Base-by-base conservation (phyloP, 129 eudicot species). In the Tagetes erecta region DNA sequence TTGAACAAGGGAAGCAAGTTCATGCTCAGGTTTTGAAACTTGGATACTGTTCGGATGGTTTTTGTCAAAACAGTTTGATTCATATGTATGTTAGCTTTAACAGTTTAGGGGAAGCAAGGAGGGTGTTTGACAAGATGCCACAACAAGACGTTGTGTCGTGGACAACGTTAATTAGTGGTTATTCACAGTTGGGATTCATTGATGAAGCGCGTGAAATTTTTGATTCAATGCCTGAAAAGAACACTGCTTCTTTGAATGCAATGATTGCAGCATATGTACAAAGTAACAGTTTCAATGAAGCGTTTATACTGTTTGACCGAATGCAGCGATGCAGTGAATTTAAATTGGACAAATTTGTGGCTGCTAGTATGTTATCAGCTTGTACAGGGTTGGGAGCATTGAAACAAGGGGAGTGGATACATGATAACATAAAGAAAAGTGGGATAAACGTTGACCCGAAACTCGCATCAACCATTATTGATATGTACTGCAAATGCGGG, bases 401-500 rank as follows among this genome's bases (percentile, higher is more conserved):
- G 47, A 80, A 89, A 72, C 88, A 74, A 68, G 97, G 96, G 14
- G 89, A 92, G 74, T 82, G 89, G 93, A 92, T 92, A 72, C 85
- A 87, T 35, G 69, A 80, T 73, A 77, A 80, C n/a, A 77, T 89
- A 8, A 82, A 79, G 79, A 82, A 58, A 42, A 82, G 79, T 9
- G 89, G 67, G 62, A 80, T 89, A 31, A 79, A 85, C 68, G 69
- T 89, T 13, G 94, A 92, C 74, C 58, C 86, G 6, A 89, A 87
- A 79, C 86, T 92, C 62, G 91, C 89, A 12, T 80, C 93, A 6
- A 80, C 94, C 2, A 82, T 89, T 34, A 83, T 89, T 11, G 96
- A 92, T 65, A 87, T 87, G 97, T 89, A 85, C 55, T 87, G 94
- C 81, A 92, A 92, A 82, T 92, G 97, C 37, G 97, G 97, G 9